Evolutionary conservation across 768 basidiomycete genomes (phyloP).

Genomic region (Lanmaoa rubissima): DNA sequence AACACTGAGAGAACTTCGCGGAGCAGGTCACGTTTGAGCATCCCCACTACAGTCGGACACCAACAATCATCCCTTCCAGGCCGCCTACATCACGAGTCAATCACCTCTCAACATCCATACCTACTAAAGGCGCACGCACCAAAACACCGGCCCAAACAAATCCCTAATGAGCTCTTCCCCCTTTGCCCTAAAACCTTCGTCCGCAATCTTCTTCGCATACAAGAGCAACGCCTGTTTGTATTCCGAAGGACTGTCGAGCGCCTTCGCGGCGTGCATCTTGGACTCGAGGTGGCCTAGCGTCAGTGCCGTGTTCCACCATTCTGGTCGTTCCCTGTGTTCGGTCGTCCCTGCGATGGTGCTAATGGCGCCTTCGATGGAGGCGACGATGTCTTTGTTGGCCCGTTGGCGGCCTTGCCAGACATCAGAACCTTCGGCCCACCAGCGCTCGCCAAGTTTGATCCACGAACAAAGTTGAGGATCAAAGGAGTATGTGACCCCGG

Average conservation of each 20-base stretch:
- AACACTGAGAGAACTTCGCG: constrained; percentile 78
- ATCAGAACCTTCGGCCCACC: constrained; percentile 85
- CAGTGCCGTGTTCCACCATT: constrained; percentile 82
- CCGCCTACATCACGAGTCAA: constrained; percentile 44
- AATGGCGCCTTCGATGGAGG: constrained; percentile 53
- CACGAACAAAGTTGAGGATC: constrained; percentile 66
- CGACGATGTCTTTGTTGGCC: constrained; percentile 51
- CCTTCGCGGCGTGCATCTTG: constrained; percentile 66
- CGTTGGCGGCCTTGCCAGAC: constrained; percentile 77
- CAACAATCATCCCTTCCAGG: constrained; percentile 63
- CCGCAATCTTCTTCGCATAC: constrained; percentile 84
- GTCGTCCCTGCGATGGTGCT: constrained; percentile 38
- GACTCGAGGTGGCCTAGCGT: constrained; percentile 90
- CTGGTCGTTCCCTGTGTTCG: constrained; percentile 51
- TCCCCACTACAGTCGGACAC: constrained; percentile 65
- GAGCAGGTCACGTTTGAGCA: constrained; percentile 79
- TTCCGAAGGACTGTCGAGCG: constrained; percentile 81
- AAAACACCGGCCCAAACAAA: constrained; percentile 85
- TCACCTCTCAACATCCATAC: background rate
- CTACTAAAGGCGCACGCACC: constrained; percentile 48
- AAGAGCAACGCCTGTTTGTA: constrained; percentile 72
- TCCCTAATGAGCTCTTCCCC: constrained; percentile 92
- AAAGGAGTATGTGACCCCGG: constrained; percentile 78
- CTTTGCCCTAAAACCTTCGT: constrained; percentile 85
- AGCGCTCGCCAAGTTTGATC: constrained; percentile 73